Conservation (phyloP, 306 rosid genomes). For the Pyrus bretschneideri region DNA sequence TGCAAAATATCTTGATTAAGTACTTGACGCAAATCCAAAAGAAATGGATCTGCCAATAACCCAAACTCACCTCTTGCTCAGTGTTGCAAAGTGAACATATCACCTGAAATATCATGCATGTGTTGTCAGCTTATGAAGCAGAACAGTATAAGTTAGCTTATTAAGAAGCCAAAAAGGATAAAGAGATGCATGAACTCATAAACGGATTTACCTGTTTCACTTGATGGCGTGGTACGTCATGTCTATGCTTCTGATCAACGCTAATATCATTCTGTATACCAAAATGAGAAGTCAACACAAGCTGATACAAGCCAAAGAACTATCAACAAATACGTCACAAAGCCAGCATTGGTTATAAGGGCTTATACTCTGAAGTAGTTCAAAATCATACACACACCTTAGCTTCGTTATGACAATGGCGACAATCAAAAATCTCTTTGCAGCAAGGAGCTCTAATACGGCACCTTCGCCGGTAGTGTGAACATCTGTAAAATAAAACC, state of each 20-base stretch:
- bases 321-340: background rate
- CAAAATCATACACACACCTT: slow-evolving; percentile 34
- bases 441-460: slow-evolving; percentile 85
- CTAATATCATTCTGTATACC: slow-evolving; percentile 52
- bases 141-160: background rate
- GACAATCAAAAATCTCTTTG: slow-evolving; percentile 71
- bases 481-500: slow-evolving; percentile 44
- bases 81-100: slow-evolving; percentile 78
- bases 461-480: slow-evolving; percentile 68
- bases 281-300: background rate
- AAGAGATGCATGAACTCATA: background rate
- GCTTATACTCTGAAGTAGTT: background rate
- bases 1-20: background rate
- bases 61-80: slow-evolving; percentile 66
- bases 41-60: background rate
- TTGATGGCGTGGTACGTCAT: slow-evolving; percentile 73
- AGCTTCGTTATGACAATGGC: slow-evolving; percentile 72
- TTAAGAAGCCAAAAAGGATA: background rate
- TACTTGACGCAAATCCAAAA: background rate
- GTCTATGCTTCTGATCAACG: slow-evolving; percentile 59
- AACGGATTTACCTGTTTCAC: slow-evolving; percentile 39
- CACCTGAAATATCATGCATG: slow-evolving; percentile 39
- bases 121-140: slow-evolving; percentile 12
- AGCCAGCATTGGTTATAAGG: background rate
- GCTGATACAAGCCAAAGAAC: background rate